Base-by-base conservation (phyloP, 2,329 filamentous ascomycete species). In the Diaporthe vexans region DNA sequence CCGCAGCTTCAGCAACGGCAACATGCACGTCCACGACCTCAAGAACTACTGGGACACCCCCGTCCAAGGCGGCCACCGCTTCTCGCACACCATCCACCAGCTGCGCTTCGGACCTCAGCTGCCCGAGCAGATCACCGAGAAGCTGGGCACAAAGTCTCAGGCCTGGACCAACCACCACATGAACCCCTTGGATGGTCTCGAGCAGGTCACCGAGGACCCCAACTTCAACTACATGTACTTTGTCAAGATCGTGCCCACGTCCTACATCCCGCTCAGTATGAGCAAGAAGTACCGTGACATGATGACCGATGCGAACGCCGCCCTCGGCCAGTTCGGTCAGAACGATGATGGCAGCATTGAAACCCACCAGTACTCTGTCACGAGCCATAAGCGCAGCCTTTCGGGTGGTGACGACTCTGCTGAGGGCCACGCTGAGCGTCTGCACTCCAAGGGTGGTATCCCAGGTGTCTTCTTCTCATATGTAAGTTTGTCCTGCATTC, bases 181-280 rank as follows among this genome's bases (percentile, higher is more conserved):
- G 78, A 98, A 98, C 84, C 97, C 97, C 6, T 91, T 99, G 6
- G 97, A 99, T 81, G 88, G 90, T 71, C 94, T 93, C 4, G 86
- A 89, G 77, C 95, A 98, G 86, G 85, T 88, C 70, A 97, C 95
- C 2, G 86, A 90, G 48, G 95, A 98, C 80, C 91, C 94, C 78
- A 94, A 94, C 77, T 98, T 90, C 88, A 99, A 98, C 87, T 99
- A 93, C 84, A 98, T 98, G 95, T 99, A 99, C 88, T 99, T 99
- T 84, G 89, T 99, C 84, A 99, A 99, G 88, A 97, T 99, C 73
- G 97, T 99, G 43, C 95, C 94, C 4, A 99, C 97, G 1, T 96
- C 95, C 0, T 99, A 98, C 83, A 89, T 98, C 35, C 95, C 97
- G 3, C 89, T 99, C 1, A 95, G 95, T 76, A 97, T 95, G 94